Evolutionary conservation across 2,329 filamentous ascomycete genomes (phyloP), one percentile per base, ranked within the genome.

Genomic region (Graphium sp.): DNA sequence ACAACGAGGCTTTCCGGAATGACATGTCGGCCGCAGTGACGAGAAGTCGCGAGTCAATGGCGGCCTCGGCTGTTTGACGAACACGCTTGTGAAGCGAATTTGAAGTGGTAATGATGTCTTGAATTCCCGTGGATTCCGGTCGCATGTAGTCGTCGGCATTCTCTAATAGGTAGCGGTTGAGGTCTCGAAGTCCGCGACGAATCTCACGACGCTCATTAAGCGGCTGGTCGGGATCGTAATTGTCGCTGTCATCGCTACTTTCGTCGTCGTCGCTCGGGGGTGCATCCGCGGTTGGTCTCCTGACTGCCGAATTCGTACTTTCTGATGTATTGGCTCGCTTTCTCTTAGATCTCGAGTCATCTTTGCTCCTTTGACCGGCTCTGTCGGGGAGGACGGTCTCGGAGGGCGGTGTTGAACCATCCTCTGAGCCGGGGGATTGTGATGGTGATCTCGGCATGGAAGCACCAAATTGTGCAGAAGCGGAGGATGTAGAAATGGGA

Each of bases 51-150:
- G 87, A 84, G 47, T 98, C 89, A 35, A 92, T 75, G 1, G 79
- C 81, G 1, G 89, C 89, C 47, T 95, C 89, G 3, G 75, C 73
- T 1, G 89, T 93, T 55, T 94, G 85, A 42, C 78, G 81, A 34
- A 92, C 76, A 39, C 71, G 61, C 32, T 61, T 59, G 35, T 76
- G 74, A 10, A 75, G 53, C 20, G 60, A 49, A 39, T 89, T 74
- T 11, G 78, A 74, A 37, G 66, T 63, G 15, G 66, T 49, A 15
- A 95, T 56, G 2, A 73, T 71, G 7, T 76, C 60, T 33, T 66
- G 57, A 11, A 93, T 56, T 2, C 73, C 71, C 15, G 62, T 57
- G 7, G 75, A 79, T 21, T 70, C 67, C 2, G 64, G 60, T 38
- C 72, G 63, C 15, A 91, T 52, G 34, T 73, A 78, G 40, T 87